Evolutionary conservation across 805 yeast species (phyloP), one percentile per base, ranked within the genome.

Genomic region (Metschnikowia reukaufii): DNA sequence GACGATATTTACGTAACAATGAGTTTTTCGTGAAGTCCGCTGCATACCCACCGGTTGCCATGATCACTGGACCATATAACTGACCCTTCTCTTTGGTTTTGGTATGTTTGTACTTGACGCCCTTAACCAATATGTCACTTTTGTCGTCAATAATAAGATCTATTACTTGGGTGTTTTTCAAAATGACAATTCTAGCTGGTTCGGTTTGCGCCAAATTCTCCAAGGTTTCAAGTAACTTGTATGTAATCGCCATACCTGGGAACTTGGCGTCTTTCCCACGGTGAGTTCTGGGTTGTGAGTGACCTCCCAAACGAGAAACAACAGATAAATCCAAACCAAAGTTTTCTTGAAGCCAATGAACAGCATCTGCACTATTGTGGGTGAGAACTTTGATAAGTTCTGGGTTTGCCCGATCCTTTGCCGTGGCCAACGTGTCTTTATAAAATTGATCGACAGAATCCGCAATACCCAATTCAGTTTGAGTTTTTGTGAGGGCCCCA

Each of bases 231-330:
- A 55, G 50, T 20, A 54, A 62, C 8, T 73, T 72, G 52, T 78
- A 79, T 3, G 84, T 79, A 42, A 82, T 79, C 6, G 86, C 83
- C 78, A 78, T 79, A 1, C 86, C 87, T 2, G 86, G 86, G 42
- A 81, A 81, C 49, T 77, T 72, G 16, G 81, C 76, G 50, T 80
- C 85, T 41, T 79, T 76, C 1, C 95, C 91, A 56, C 95, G 76
- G 62, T 88, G 96, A 1, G 96, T 88, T 63, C 96, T 74, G 17
- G 88, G 82, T 41, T 75, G 80, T 1, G 90, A 82, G 60, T 88
- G 95, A 2, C 96, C 96, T 21, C 96, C 96, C 36, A 88, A 65
- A 56, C 87, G 78, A n/a, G 88, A 77, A 10, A 88, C 85, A 13
- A 83, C 71, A 6, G 86, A 76, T 46, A 88, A 67, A 56, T 83